Percentiles rank a stretch among this genome's conserved stretches.
phyloP scores from a whole-genome alignment of 129 eudicot genomes.

The Heracleum sosnowskyi region DNA sequence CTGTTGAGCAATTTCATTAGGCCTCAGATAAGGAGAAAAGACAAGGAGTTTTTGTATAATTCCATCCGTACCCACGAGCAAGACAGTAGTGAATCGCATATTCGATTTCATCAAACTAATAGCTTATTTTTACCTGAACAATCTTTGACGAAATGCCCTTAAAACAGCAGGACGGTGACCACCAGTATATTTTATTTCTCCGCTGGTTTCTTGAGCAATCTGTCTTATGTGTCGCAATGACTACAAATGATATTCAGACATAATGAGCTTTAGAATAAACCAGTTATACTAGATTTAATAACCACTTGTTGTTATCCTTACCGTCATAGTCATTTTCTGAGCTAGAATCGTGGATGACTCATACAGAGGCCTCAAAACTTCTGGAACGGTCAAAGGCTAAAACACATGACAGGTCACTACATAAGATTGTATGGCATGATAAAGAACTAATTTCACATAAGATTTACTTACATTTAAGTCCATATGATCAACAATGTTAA shows the following conservation, averaged over 20 bases:
- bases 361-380: slow-evolving; percentile 78
- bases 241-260: slow-evolving; percentile 25
- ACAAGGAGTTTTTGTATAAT: background rate
- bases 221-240: slow-evolving; percentile 78
- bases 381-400: slow-evolving; percentile 79
- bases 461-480: slow-evolving; percentile 53
- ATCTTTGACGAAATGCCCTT: slow-evolving; percentile 82
- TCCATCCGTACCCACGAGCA: background rate
- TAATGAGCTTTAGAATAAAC: background rate
- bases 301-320: slow-evolving; percentile 15
- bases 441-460: background rate
- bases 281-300: background rate
- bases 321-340: slow-evolving; percentile 81
- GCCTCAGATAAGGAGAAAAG: background rate
- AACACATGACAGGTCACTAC: background rate
- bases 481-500: slow-evolving; percentile 74
- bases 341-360: slow-evolving; percentile 86
- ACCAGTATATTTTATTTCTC: slow-evolving; percentile 60
- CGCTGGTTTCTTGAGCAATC: slow-evolving; percentile 83
- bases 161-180: slow-evolving; percentile 94
- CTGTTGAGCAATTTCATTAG: slow-evolving; percentile 20
- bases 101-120: background rate
- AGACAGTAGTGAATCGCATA: background rate
- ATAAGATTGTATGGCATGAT: background rate
- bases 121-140: slow-evolving; percentile 47